phyloP scores from a whole-genome alignment of 163 green algal species.

The Chlorella variabilis region DNA sequence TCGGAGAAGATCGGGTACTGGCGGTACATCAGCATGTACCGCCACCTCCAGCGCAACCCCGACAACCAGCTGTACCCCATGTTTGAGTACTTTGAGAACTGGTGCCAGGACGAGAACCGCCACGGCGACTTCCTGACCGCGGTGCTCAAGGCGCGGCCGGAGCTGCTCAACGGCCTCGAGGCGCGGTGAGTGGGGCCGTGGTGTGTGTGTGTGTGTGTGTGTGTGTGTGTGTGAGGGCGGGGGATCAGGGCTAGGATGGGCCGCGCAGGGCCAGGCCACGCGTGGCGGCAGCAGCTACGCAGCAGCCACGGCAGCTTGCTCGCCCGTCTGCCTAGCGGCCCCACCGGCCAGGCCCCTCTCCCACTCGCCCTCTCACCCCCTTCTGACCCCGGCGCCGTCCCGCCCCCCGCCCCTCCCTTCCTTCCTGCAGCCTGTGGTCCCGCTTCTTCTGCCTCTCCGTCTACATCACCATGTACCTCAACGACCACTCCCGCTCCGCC shows the following conservation, averaged over 20 bases:
- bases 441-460: constrained; percentile 99
- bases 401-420: not conserved
- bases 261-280: too few species aligned
- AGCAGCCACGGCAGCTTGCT: too few species aligned
- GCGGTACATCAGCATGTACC: constrained; percentile 99
- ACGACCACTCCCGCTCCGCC: constrained; percentile 87
- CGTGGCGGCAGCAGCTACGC: too few species aligned
- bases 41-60: constrained; percentile 83
- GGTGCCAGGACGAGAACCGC: constrained; percentile 93
- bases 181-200: constrained; percentile 63
- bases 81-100: constrained; percentile 99
- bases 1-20: constrained; percentile 99
- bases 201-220: too few species aligned
- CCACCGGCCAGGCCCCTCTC: too few species aligned
- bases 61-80: constrained; percentile 97
- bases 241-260: too few species aligned
- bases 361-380: not conserved
- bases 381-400: not conserved
- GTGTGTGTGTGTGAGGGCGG: too few species aligned
- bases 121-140: constrained; percentile 88
- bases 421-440: constrained; percentile 53
- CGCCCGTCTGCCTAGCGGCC: too few species aligned
- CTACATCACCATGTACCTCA: constrained; percentile 99
- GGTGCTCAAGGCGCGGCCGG: constrained; percentile 90
- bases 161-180: constrained; percentile 92